A percentile compares a stretch with the other conserved stretches of the same genome.
Evolutionary conservation across 768 basidiomycete species (phyloP).

Genomic region (Suillus plorans): DNA sequence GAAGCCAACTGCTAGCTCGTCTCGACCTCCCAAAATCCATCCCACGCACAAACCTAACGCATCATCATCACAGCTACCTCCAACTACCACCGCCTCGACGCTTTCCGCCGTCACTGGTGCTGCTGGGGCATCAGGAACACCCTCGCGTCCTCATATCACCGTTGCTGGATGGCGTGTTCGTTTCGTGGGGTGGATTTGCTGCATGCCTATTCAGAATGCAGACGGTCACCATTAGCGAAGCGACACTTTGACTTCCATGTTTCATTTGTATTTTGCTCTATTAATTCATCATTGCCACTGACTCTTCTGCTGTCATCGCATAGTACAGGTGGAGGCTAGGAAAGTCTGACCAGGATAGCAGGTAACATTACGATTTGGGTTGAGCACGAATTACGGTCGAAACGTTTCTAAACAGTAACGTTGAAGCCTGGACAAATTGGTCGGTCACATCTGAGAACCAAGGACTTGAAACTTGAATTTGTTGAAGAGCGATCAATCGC

Average conservation of each 20-base stretch:
- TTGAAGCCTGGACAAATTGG: too few relatives aligned
- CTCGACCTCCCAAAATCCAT: background rate
- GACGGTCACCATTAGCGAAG: background rate
- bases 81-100: background rate
- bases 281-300: too few relatives aligned
- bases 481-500: too few relatives aligned
- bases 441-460: too few relatives aligned
- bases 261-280: too few relatives aligned
- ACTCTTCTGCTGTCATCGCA: too few relatives aligned
- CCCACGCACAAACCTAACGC: background rate
- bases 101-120: background rate
- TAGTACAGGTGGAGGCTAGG: too few relatives aligned
- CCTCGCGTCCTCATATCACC: background rate
- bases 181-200: background rate
- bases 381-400: too few relatives aligned
- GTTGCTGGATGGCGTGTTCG: background rate
- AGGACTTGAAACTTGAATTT: too few relatives aligned
- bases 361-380: too few relatives aligned
- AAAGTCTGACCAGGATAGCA: too few relatives aligned
- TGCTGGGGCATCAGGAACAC: background rate
- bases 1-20: background rate
- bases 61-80: background rate
- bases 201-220: background rate
- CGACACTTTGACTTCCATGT: background rate
- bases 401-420: conserved; percentile 17